Percentiles rank a stretch among this genome's conserved stretches.
Conservation (phyloP, 2,329 filamentous ascomycete genomes). For the Hypoxylon rubiginosum region DNA sequence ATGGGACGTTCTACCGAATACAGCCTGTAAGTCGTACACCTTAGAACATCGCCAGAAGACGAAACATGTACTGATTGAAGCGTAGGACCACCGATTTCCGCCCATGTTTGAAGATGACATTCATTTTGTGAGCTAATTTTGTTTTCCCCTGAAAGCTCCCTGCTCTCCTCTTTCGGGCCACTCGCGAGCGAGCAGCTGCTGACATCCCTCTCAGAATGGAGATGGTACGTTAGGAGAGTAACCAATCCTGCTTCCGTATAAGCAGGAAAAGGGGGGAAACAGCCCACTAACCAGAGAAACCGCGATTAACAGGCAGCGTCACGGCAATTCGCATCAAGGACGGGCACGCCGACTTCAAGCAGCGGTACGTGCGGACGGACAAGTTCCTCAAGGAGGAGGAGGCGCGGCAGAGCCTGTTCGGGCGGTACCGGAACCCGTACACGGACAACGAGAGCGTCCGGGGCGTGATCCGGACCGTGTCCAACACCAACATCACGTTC, state of each 20-base stretch:
- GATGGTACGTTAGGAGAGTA: slow-evolving; percentile 43
- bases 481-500: slow-evolving; percentile 72
- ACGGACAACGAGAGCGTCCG: slow-evolving; percentile 68
- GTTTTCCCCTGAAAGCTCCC: too few relatives aligned
- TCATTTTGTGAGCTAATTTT: slow-evolving; percentile 48
- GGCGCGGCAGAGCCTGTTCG: slow-evolving; percentile 59
- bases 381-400: slow-evolving; percentile 51
- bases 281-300: slow-evolving; percentile 42
- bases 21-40: slow-evolving; percentile 55
- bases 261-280: slow-evolving; percentile 9
- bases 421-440: slow-evolving; percentile 69
- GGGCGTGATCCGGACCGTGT: slow-evolving; percentile 67
- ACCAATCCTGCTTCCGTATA: background rate
- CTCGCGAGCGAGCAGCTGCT: slow-evolving; percentile 15
- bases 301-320: slow-evolving; percentile 54
- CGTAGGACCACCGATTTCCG: slow-evolving; percentile 64
- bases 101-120: slow-evolving; percentile 67
- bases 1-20: slow-evolving; percentile 63
- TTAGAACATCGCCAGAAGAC: background rate
- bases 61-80: slow-evolving; percentile 4
- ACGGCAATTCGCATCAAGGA: slow-evolving; percentile 57
- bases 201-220: slow-evolving; percentile 41
- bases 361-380: slow-evolving; percentile 60
- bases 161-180: background rate
- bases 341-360: slow-evolving; percentile 59